Conservation (phyloP, 352 stramenopile genomes). For the Aphanomyces stellatus region DNA sequence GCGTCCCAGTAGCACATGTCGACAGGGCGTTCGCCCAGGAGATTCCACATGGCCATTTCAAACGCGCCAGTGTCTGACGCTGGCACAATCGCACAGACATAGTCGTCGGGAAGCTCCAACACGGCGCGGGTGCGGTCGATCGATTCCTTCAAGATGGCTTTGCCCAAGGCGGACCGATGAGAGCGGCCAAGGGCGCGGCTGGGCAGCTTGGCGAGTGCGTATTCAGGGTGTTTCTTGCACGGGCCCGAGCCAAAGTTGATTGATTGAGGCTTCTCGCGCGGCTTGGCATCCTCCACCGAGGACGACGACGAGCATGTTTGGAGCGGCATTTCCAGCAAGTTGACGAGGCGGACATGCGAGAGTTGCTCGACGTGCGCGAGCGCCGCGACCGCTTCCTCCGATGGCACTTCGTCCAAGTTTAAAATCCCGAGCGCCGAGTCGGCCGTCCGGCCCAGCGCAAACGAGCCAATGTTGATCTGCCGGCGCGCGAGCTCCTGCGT, state of each 20-base stretch:
- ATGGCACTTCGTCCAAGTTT: conserved; percentile 85
- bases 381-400: conserved; percentile 75
- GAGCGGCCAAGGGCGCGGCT: conserved; percentile 88
- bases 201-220: conserved; percentile 84
- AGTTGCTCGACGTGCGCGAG: conserved; percentile 64
- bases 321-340: conserved; percentile 44
- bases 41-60: conserved; percentile 99
- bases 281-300: neutral
- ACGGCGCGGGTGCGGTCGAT: conserved; percentile 95
- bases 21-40: conserved; percentile 91
- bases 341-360: conserved; percentile 79
- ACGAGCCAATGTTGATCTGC: conserved; percentile 93
- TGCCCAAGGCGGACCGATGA: conserved; percentile 96
- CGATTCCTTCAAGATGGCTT: conserved; percentile 91
- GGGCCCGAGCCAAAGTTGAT: conserved; percentile 97
- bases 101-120: conserved; percentile 91
- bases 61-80: conserved; percentile 98
- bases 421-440: conserved; percentile 77
- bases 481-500: conserved; percentile 88
- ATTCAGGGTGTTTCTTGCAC: conserved; percentile 98
- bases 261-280: conserved; percentile 48
- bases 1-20: conserved; percentile 95
- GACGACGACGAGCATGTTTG: neutral
- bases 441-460: conserved; percentile 73
- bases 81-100: conserved; percentile 95